A percentile compares a stretch with the other conserved stretches of the same genome.
Evolutionary conservation across 495 filamentous ascomycete genomes (phyloP).

Genomic region (Achaetomiella virescens): DNA sequence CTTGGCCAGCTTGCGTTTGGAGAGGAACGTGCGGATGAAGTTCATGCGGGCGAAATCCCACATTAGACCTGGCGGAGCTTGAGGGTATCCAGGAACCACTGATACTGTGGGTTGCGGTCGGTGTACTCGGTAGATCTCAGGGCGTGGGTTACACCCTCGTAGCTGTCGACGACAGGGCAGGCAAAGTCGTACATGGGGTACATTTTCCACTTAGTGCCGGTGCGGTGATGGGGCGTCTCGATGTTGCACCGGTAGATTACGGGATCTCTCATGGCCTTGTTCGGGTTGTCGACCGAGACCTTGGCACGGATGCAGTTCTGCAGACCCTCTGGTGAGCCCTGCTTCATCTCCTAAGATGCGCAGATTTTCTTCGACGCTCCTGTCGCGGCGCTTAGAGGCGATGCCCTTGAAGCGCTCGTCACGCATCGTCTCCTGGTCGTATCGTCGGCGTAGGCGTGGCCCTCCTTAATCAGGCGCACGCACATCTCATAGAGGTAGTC

Average conservation of each 20-base stretch:
- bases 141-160: constrained; percentile 92
- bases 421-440: constrained; percentile 83
- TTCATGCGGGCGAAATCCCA: constrained; percentile 98
- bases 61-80: constrained; percentile 84
- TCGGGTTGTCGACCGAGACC: constrained; percentile 74
- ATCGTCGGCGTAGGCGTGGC: constrained; percentile 85
- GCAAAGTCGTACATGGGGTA: constrained; percentile 96
- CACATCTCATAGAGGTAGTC: constrained; percentile 76
- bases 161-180: constrained; percentile 82
- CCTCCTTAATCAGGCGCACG: constrained; percentile 70
- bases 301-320: constrained; percentile 86
- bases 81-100: constrained; percentile 87
- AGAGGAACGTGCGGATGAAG: constrained; percentile 62
- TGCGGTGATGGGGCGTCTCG: constrained; percentile 75
- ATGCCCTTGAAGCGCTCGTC: constrained; percentile 71
- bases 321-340: constrained; percentile 64
- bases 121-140: constrained; percentile 95
- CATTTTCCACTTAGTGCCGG: constrained; percentile 81
- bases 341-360: constrained; percentile 84
- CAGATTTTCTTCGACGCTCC: constrained; percentile 74
- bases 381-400: constrained; percentile 67
- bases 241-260: constrained; percentile 91
- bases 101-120: constrained; percentile 94
- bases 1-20: constrained; percentile 92
- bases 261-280: constrained; percentile 83